Conservation (phyloP, 1,139 yeast genomes). For the Magnusiomyces ingens region DNA sequence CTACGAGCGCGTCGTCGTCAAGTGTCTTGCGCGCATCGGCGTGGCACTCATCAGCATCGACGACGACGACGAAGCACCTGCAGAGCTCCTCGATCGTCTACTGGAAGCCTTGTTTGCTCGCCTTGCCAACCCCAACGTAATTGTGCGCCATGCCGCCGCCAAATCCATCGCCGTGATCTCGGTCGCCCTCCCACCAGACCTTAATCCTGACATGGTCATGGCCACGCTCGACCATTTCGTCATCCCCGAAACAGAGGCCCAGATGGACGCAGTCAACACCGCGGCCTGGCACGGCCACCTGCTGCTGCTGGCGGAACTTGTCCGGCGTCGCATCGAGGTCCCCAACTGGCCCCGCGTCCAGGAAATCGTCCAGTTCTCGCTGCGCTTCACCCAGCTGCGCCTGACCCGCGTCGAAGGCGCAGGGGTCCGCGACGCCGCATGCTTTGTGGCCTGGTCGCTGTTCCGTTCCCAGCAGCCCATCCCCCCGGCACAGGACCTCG, state of each 20-base stretch:
- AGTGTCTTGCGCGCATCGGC: slow-evolving; percentile 35
- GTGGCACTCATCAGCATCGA: slow-evolving; percentile 8
- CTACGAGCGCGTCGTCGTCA: slow-evolving; percentile 27
- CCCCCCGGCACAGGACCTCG: neutral
- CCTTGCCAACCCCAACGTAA: slow-evolving; percentile 35
- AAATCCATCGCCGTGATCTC: slow-evolving; percentile 41
- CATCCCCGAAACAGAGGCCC: slow-evolving; percentile 2
- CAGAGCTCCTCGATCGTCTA: slow-evolving; percentile 37
- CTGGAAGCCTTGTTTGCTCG: slow-evolving; percentile 32
- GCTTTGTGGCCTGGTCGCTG: slow-evolving; percentile 68
- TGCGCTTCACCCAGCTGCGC: slow-evolving; percentile 48
- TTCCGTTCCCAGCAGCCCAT: slow-evolving; percentile 35
- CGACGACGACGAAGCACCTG: slow-evolving; percentile 17
- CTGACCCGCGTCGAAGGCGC: slow-evolving; percentile 50
- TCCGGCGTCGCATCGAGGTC: slow-evolving; percentile 28
- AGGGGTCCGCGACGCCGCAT: slow-evolving; percentile 76
- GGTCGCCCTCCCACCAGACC: slow-evolving; percentile 27
- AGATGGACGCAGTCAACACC: slow-evolving; percentile 16
- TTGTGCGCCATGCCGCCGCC: slow-evolving; percentile 41
- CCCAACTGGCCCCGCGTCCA: slow-evolving; percentile 20
- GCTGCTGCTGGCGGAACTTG: slow-evolving; percentile 41
- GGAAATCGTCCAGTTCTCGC: slow-evolving; percentile 34
- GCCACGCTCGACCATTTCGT: slow-evolving; percentile 24
- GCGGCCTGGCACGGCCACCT: slow-evolving; percentile 43
- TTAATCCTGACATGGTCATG: slow-evolving; percentile 32